phyloP scores from a whole-genome alignment of 2,329 filamentous ascomycete genomes.

The Lachnellula hyalina region DNA sequence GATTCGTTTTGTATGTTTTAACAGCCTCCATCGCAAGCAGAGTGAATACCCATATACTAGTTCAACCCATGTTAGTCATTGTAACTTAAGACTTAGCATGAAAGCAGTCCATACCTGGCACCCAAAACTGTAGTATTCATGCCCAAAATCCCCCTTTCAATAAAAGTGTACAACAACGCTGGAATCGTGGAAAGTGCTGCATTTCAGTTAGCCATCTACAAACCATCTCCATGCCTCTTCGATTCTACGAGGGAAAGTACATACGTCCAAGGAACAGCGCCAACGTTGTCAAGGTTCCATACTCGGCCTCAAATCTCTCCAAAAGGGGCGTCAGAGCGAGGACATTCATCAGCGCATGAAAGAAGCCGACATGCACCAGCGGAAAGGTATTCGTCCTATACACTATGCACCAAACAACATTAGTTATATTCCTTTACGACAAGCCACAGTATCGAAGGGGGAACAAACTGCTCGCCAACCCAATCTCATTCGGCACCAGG shows the following conservation, averaged over 20 bases:
- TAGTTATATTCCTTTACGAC: too few species aligned
- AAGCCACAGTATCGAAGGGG: conserved; percentile 1
- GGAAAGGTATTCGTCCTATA: conserved; percentile 92
- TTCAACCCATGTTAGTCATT: conserved; percentile 17
- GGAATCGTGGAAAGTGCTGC: conserved; percentile 75
- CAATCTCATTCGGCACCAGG: conserved; percentile 71
- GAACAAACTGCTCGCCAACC: conserved; percentile 62
- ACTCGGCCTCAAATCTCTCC: conserved; percentile 88
- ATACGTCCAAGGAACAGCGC: conserved; percentile 86
- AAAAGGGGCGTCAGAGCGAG: conserved; percentile 79
- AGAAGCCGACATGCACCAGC: conserved; percentile 73
- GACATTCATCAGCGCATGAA: conserved; percentile 77
- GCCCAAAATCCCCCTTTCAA: conserved; percentile 69
- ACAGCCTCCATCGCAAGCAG: conserved; percentile 81
- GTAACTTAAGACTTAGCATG: conserved; percentile 5
- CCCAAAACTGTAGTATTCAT: conserved; percentile 73
- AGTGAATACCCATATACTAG: conserved; percentile 87
- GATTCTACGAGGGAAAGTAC: conserved; percentile 33
- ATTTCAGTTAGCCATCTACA: conserved; percentile 10
- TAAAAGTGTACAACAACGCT: conserved; percentile 70
- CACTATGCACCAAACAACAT: conserved; percentile 47
- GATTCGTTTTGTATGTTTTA: conserved; percentile 76
- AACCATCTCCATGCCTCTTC: not conserved
- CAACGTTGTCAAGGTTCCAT: conserved; percentile 84
- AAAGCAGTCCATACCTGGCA: conserved; percentile 57